These are phyloP conservation scores for Papiliotrema fonsecae DNA, from an alignment of 1,284 basidiomycete genomes.

Conservation along the genomic window DNA sequence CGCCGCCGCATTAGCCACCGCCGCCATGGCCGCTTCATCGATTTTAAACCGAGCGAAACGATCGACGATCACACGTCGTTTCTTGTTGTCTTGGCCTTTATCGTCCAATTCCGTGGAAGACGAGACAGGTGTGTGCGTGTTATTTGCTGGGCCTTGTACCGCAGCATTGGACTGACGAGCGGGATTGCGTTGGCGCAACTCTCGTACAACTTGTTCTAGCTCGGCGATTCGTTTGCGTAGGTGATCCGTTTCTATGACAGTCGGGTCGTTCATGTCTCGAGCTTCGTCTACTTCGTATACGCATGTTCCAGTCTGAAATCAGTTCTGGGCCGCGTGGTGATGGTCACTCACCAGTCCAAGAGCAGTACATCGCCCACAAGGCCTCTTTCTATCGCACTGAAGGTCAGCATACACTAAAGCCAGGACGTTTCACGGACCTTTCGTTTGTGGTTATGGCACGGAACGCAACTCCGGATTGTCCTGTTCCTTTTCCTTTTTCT, in stretches of 20 bases:
- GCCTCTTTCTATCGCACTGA: conserved; percentile 51
- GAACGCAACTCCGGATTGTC: conserved; percentile 80
- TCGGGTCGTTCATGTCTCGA: conserved; percentile 74
- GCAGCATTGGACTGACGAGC: conserved; percentile 4
- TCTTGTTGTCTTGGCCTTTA: conserved; percentile 22
- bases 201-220: conserved; percentile 78
- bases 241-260: conserved; percentile 72
- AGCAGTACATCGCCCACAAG: conserved; percentile 82
- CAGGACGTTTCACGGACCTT: conserved; percentile 57
- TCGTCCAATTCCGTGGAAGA: not conserved
- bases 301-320: conserved; percentile 70
- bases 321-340: not conserved
- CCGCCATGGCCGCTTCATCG: conserved; percentile 37
- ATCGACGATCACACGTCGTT: conserved; percentile 42
- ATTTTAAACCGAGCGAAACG: conserved; percentile 44
- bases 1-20: conserved; percentile 21
- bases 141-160: conserved; percentile 2
- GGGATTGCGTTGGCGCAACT: conserved; percentile 49
- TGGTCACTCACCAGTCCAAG: conserved; percentile 33
- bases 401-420: not conserved
- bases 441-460: conserved; percentile 86
- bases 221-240: conserved; percentile 79
- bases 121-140: not conserved
- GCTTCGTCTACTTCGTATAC: conserved; percentile 89
- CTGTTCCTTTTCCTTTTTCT: conserved; percentile 69